Conservation (phyloP, 768 basidiomycete species). For the Clitopilus passeckerianus region DNA sequence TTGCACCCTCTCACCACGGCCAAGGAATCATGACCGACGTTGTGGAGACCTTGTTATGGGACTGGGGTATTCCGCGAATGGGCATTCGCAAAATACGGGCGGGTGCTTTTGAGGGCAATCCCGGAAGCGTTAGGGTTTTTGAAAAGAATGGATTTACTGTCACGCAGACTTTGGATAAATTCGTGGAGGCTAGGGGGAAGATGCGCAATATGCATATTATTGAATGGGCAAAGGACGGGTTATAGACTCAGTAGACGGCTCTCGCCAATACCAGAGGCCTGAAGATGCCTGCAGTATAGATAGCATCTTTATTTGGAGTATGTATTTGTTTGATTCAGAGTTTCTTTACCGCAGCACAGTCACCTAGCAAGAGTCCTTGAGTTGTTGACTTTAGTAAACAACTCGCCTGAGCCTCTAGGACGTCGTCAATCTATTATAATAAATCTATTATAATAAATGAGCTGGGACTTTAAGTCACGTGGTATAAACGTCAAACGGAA, state of each 20-base stretch:
- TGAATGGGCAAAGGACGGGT: constrained; percentile 17
- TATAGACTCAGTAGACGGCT: not conserved
- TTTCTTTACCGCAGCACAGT: too few species aligned
- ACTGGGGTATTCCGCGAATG: constrained; percentile 69
- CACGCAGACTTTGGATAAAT: constrained; percentile 32
- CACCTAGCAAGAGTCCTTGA: too few species aligned
- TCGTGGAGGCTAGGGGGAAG: constrained; percentile 30
- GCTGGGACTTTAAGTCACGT: too few species aligned
- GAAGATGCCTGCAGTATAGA: too few species aligned
- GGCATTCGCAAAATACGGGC: constrained; percentile 39
- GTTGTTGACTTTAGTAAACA: too few species aligned
- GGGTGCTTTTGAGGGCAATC: constrained; percentile 46
- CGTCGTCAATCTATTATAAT: too few species aligned
- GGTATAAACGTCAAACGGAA: too few species aligned
- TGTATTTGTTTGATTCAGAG: too few species aligned
- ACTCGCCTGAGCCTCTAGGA: too few species aligned
- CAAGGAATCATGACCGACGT: constrained; percentile 73
- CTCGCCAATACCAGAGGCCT: not conserved
- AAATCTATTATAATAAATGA: too few species aligned
- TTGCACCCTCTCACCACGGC: constrained; percentile 57
- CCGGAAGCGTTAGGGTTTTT: constrained; percentile 59
- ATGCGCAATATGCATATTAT: constrained; percentile 28
- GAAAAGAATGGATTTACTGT: constrained; percentile 58
- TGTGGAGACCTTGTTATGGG: constrained; percentile 42
- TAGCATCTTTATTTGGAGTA: too few species aligned